Conservation (phyloP, 106 monocot genomes). For the Acorus gramineus region DNA sequence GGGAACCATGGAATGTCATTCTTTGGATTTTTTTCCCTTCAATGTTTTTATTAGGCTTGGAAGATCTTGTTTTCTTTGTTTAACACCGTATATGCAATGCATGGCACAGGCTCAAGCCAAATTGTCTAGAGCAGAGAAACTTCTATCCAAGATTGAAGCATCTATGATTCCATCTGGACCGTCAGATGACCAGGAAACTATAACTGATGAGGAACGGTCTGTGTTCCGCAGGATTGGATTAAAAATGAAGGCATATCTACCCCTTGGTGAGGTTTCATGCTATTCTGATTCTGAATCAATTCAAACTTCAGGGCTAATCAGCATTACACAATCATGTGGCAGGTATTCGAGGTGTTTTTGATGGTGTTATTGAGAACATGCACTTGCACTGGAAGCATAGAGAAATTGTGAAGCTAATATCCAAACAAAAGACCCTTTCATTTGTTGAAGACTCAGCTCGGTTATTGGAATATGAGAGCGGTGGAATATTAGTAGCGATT, state of each 20-base stretch:
- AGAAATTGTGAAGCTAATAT: constrained; percentile 90
- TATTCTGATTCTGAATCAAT: not conserved
- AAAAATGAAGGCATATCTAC: constrained; percentile 89
- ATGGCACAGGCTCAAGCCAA: constrained; percentile 59
- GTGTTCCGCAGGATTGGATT: constrained; percentile 93
- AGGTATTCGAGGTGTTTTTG: constrained; percentile 99
- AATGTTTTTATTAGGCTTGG: no score
- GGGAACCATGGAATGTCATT: no score
- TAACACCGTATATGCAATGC: not conserved
- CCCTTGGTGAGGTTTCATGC: constrained; percentile 57
- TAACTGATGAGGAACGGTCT: constrained; percentile 94
- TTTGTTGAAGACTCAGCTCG: constrained; percentile 92
- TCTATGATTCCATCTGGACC: constrained; percentile 86
- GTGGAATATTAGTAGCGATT: constrained; percentile 89
- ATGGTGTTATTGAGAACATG: constrained; percentile 99
- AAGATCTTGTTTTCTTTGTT: no score
- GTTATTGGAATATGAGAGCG: constrained; percentile 88
- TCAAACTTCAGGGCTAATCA: constrained; percentile 5
- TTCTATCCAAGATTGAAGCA: constrained; percentile 83
- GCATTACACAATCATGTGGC: constrained; percentile 7
- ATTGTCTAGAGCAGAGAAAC: constrained; percentile 66
- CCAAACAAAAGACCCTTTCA: constrained; percentile 91
- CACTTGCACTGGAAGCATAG: constrained; percentile 99
- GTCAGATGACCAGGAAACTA: constrained; percentile 86
- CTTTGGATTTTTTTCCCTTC: no score